These are phyloP conservation scores for Alternaria infectoria DNA, from an alignment of 2,329 filamentous ascomycete genomes.

Conservation along the genomic window DNA sequence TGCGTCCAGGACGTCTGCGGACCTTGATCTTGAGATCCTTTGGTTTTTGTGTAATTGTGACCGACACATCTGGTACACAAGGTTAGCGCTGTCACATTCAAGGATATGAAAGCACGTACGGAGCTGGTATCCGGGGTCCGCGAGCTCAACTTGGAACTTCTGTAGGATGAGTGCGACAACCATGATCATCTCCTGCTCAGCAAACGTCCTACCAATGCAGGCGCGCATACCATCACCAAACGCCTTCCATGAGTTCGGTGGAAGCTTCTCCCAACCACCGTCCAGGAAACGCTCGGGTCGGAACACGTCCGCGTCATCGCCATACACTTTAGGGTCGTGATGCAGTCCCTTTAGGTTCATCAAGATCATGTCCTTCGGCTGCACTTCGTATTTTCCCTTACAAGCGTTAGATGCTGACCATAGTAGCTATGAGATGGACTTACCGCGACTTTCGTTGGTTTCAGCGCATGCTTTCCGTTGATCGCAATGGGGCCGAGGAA, in stretches of 20 bases:
- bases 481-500: constrained; percentile 9
- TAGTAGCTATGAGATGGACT: neutral
- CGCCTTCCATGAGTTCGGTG: constrained; percentile 50
- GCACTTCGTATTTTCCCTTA: constrained; percentile 8
- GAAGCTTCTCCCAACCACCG: constrained; percentile 11
- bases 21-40: constrained; percentile 12
- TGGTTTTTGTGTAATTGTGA: constrained; percentile 10
- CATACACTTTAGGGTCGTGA: constrained; percentile 10
- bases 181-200: constrained; percentile 68
- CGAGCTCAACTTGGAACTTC: constrained; percentile 71
- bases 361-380: constrained; percentile 4
- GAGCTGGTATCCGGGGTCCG: constrained; percentile 66
- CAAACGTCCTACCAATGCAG: constrained; percentile 76
- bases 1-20: constrained; percentile 8
- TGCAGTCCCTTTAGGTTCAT: constrained; percentile 10
- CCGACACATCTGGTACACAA: neutral
- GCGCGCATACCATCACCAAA: constrained; percentile 75
- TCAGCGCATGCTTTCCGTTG: constrained; percentile 2
- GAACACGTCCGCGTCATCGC: constrained; percentile 10
- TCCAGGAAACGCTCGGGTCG: constrained; percentile 10
- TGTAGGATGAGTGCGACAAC: constrained; percentile 61
- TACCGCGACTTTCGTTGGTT: constrained; percentile 10
- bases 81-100: neutral
- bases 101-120: neutral
- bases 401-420: neutral